These are phyloP conservation scores for Globisporangium cystogenes DNA, from an alignment of 352 stramenopile genomes.

Conservation along the genomic window DNA sequence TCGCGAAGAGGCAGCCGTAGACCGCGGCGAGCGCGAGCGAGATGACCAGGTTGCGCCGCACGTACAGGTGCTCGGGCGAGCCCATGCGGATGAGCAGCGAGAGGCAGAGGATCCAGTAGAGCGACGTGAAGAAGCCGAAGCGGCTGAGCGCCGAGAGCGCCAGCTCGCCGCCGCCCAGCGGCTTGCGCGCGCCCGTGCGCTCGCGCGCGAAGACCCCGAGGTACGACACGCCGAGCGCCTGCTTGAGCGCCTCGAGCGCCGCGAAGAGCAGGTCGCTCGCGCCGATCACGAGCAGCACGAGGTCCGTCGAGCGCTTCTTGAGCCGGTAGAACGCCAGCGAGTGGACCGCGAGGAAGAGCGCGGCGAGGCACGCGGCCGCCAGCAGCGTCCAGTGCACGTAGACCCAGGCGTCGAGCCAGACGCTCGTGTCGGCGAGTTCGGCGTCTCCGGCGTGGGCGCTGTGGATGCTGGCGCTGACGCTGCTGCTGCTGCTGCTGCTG, in stretches of 20 bases:
- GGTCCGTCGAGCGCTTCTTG: constrained; percentile 64
- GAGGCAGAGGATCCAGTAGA: constrained; percentile 67
- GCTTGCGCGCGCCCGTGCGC: constrained; percentile 2
- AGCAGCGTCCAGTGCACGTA: constrained; percentile 51
- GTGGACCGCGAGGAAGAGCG: constrained; percentile 59
- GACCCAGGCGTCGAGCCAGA: constrained; percentile 36
- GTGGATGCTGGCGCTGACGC: neutral
- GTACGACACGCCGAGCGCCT: constrained; percentile 39
- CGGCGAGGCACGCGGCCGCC: constrained; percentile 19
- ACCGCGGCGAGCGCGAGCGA: constrained; percentile 37
- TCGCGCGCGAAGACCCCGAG: constrained; percentile 25
- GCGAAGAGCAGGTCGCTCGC: constrained; percentile 51
- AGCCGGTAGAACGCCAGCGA: constrained; percentile 49
- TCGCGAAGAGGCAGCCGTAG: constrained; percentile 53
- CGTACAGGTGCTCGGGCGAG: constrained; percentile 45
- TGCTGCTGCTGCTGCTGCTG: neutral
- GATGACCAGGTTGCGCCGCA: constrained; percentile 37
- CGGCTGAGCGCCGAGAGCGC: constrained; percentile 38
- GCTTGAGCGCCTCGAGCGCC: constrained; percentile 39
- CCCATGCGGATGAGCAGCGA: constrained; percentile 65
- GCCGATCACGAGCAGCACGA: constrained; percentile 62
- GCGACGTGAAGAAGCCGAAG: constrained; percentile 69
- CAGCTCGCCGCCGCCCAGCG: constrained; percentile 16
- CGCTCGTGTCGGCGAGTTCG: no score
- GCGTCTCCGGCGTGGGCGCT: neutral